phyloP scores from a whole-genome alignment of 192 early-diverging fungal genomes.

The Rhizoclosmatium globosum region DNA sequence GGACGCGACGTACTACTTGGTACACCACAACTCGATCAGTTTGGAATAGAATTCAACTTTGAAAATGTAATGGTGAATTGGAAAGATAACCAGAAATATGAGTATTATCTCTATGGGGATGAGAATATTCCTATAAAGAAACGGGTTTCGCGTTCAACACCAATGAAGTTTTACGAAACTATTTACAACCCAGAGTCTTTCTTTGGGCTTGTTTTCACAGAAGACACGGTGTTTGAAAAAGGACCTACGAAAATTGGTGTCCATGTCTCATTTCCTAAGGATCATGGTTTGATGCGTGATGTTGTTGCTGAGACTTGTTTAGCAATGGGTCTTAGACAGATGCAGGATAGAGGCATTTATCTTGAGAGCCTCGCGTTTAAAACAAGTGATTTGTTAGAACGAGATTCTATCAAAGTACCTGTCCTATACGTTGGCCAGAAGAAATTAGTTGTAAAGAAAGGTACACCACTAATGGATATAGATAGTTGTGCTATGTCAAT shows the following conservation, averaged over 20 bases:
- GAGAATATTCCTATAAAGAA: neutral
- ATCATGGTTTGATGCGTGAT: neutral
- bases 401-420: neutral
- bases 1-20: neutral
- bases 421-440: neutral
- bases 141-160: neutral
- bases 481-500: neutral
- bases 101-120: neutral
- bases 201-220: neutral
- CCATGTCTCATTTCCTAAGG: neutral
- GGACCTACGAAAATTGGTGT: neutral
- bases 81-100: neutral
- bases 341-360: too few species aligned
- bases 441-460: neutral
- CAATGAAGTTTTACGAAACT: too few species aligned
- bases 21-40: neutral
- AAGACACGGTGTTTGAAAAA: neutral
- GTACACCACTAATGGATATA: neutral
- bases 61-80: neutral
- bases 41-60: neutral
- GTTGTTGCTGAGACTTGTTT: too few species aligned
- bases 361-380: too few species aligned
- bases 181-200: neutral
- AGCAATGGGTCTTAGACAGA: too few species aligned
- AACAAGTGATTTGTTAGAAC: neutral